phyloP scores from a whole-genome alignment of 805 yeast species.

The Candida caryicola region DNA sequence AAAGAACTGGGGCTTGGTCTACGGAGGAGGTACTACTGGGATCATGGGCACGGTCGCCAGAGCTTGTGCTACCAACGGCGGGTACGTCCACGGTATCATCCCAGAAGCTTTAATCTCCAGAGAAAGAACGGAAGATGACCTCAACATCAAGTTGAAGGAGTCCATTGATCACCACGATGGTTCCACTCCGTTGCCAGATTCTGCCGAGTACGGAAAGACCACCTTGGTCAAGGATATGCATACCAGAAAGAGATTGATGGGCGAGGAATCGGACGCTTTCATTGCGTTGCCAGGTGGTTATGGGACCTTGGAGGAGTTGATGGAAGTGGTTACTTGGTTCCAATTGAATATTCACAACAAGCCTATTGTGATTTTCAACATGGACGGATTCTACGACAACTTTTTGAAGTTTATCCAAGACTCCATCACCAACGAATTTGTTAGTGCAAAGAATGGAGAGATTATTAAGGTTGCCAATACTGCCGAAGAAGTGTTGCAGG shows the following conservation, averaged over 20 bases:
- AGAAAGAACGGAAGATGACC: constrained; percentile 50
- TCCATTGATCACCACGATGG: constrained; percentile 65
- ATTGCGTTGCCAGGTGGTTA: constrained; percentile 91
- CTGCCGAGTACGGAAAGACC: constrained; percentile 65
- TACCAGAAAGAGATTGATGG: constrained; percentile 84
- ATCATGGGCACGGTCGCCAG: constrained; percentile 76
- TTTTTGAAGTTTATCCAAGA: constrained; percentile 59
- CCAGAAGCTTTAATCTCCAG: constrained; percentile 78
- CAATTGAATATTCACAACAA: constrained; percentile 83
- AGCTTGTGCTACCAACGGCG: constrained; percentile 54
- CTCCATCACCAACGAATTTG: constrained; percentile 64
- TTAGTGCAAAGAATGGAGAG: constrained; percentile 61
- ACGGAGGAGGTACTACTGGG: constrained; percentile 90
- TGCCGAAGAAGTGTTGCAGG: constrained; percentile 63
- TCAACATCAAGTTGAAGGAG: constrained; percentile 48
- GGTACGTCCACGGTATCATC: constrained; percentile 79
- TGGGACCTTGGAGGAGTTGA: constrained; percentile 84
- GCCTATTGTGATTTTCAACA: constrained; percentile 76
- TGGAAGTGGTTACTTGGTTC: constrained; percentile 89
- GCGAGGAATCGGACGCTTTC: constrained; percentile 79
- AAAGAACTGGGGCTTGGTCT: constrained; percentile 70
- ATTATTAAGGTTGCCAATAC: constrained; percentile 68
- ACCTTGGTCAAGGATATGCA: constrained; percentile 87
- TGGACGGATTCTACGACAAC: constrained; percentile 76
- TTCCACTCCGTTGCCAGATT: constrained; percentile 60